phyloP scores from a whole-genome alignment of 2,329 filamentous ascomycete genomes.

The Ophiostoma perfectum region DNA sequence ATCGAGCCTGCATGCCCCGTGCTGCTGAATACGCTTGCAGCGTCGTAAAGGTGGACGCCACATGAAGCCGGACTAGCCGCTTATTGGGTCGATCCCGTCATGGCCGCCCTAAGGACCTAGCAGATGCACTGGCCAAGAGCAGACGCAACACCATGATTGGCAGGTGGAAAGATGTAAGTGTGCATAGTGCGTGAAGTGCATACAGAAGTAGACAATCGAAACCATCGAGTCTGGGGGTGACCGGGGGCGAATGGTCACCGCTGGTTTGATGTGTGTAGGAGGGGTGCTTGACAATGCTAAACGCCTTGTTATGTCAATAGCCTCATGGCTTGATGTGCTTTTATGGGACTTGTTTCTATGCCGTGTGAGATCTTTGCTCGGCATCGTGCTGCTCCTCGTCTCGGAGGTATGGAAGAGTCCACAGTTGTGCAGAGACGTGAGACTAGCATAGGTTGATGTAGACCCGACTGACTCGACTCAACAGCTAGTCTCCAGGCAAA shows the following conservation, averaged over 20 bases:
- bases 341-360: background rate
- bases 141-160: conserved; percentile 20
- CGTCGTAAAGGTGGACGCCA: conserved; percentile 20
- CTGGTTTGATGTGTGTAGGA: conserved; percentile 14
- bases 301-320: background rate
- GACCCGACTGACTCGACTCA: background rate
- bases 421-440: background rate
- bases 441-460: no score
- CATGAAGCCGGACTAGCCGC: conserved; percentile 19
- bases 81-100: conserved; percentile 25
- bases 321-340: background rate
- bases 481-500: background rate
- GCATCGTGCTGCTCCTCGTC: background rate
- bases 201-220: conserved; percentile 11
- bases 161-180: background rate
- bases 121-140: conserved; percentile 7
- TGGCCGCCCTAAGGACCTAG: conserved; percentile 17
- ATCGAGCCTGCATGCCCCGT: background rate
- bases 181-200: background rate
- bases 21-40: background rate
- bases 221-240: background rate
- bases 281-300: conserved; percentile 11
- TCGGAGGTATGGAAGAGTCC: background rate
- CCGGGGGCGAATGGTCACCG: background rate
- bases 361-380: background rate